A percentile compares a stretch with the other conserved stretches of the same genome.
Conservation (phyloP, 1,284 basidiomycete genomes). For the Pseudozyma sp. region DNA sequence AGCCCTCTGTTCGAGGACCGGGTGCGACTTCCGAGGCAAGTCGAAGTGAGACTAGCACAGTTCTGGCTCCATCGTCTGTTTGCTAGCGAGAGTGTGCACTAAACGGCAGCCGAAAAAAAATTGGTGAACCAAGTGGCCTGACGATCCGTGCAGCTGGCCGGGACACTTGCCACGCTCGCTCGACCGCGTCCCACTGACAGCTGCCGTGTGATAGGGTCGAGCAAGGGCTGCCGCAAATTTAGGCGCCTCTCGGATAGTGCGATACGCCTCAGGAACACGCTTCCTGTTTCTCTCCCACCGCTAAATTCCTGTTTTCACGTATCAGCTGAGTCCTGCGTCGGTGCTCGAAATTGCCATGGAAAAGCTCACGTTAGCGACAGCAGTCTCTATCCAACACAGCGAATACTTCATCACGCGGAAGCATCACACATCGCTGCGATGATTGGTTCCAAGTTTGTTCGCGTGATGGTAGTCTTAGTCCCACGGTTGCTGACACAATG, state of each 20-base stretch:
- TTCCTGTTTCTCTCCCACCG: background rate
- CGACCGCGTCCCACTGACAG: no score
- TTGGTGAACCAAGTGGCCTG: background rate
- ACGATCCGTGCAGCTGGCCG: conserved; percentile 4
- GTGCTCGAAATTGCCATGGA: background rate
- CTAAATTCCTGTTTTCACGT: conserved; percentile 3
- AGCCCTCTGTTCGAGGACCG: conserved; percentile 2
- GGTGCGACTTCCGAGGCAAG: conserved; percentile 15
- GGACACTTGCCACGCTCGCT: background rate
- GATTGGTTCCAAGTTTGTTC: no score
- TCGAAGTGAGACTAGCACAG: background rate
- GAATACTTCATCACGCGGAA: no score
- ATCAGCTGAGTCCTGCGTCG: conserved; percentile 6
- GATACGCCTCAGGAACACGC: background rate
- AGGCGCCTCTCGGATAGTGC: background rate
- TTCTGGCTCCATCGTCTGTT: background rate
- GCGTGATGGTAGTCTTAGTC: no score
- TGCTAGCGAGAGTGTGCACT: background rate
- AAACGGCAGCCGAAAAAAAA: conserved; percentile 11
- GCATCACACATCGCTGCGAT: no score
- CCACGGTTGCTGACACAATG: no score
- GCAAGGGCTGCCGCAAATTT: background rate
- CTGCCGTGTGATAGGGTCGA: conserved; percentile 2
- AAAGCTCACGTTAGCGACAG: no score
- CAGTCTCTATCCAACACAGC: no score